Evolutionary conservation across 805 yeast genomes (phyloP).

Genomic region (Kluyveromyces nonfermentans): DNA sequence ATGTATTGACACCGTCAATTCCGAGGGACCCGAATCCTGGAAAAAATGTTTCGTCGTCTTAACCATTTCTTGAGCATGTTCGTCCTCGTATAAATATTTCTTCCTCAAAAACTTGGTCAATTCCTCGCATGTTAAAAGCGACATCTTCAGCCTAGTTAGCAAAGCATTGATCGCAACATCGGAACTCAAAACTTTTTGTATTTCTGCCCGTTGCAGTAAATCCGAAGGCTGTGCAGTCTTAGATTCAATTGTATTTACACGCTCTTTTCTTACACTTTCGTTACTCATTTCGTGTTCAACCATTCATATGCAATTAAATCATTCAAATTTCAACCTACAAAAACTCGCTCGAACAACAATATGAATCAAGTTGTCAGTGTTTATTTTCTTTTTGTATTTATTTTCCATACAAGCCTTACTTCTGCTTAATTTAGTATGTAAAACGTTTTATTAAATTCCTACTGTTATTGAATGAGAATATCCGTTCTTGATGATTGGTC

Average conservation of each 20-base stretch:
- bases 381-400: too few species aligned
- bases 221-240: constrained; percentile 15
- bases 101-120: constrained; percentile 69
- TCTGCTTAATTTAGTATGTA: too few species aligned
- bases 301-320: neutral
- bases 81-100: constrained; percentile 70
- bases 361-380: too few species aligned
- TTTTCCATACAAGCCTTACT: too few species aligned
- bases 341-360: neutral
- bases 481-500: neutral
- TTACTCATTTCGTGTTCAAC: neutral
- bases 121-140: constrained; percentile 77
- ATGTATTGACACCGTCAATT: constrained; percentile 48
- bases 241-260: neutral
- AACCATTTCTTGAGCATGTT: constrained; percentile 62
- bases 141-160: constrained; percentile 64
- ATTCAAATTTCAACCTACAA: neutral
- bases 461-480: neutral
- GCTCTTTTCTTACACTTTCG: neutral
- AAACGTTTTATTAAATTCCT: neutral
- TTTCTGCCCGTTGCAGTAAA: constrained; percentile 41
- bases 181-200: constrained; percentile 46
- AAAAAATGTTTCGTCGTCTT: constrained; percentile 51
- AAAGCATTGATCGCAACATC: constrained; percentile 72
- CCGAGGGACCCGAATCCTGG: constrained; percentile 11